Conservation (phyloP, 2,329 filamentous ascomycete genomes). For the Phyllachora maydis region DNA sequence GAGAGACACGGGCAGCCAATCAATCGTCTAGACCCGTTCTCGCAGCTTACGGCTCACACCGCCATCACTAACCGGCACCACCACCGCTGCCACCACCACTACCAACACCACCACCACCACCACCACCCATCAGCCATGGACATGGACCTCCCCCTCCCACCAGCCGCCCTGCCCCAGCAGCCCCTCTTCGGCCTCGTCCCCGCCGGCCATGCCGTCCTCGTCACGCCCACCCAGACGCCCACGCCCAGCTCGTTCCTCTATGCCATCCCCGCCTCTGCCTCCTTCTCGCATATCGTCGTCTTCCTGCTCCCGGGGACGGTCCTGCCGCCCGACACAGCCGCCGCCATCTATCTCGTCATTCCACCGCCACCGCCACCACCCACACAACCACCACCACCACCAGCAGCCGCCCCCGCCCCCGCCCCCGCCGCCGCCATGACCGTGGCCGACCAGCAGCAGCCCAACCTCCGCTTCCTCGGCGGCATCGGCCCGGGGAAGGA, state of each 20-base stretch:
- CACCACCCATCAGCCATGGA: no score
- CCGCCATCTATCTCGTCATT: conserved; percentile 70
- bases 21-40: no score
- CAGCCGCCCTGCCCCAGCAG: conserved; percentile 21
- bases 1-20: no score
- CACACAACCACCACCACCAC: no score
- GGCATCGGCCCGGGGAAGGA: conserved; percentile 81
- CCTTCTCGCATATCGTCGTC: conserved; percentile 69
- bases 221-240: conserved; percentile 27
- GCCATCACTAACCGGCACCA: no score
- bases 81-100: no score
- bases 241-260: conserved; percentile 35
- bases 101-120: no score
- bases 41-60: no score
- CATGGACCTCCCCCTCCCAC: no score
- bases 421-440: conserved; percentile 45
- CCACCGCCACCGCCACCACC: conserved; percentile 14
- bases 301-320: conserved; percentile 65
- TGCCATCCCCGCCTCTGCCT: conserved; percentile 15
- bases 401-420: conserved; percentile 66
- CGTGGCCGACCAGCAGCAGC: conserved; percentile 16
- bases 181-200: conserved; percentile 38
- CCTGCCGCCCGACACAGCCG: conserved; percentile 58
- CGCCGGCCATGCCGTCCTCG: conserved; percentile 35
- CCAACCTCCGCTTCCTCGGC: conserved; percentile 67